Conservation (phyloP, 2,329 filamentous ascomycete genomes). For the Bipolaris sorokiniana region DNA sequence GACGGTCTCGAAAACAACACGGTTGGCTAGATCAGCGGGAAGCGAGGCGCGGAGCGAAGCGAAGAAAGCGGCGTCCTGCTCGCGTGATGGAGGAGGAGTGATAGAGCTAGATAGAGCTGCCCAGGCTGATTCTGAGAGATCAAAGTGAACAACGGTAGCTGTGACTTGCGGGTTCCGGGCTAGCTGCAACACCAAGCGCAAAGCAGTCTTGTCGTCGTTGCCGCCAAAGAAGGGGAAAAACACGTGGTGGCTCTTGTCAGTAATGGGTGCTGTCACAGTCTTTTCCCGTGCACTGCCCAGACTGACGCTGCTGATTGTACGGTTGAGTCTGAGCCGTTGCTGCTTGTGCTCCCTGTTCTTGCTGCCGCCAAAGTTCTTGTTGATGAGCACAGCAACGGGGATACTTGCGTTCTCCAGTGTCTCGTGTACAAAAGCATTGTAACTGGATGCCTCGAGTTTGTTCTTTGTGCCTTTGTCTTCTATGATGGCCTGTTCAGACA, state of each 20-base stretch:
- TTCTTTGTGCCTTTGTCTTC: constrained; percentile 58
- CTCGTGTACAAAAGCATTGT: constrained; percentile 75
- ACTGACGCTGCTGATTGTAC: constrained; percentile 42
- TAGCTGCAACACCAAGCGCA: constrained; percentile 83
- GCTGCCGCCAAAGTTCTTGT: constrained; percentile 68
- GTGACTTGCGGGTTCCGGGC: constrained; percentile 79
- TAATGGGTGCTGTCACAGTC: constrained; percentile 61
- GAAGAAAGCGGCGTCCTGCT: constrained; percentile 63
- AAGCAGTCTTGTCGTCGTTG: constrained; percentile 77
- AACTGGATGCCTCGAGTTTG: constrained; percentile 67
- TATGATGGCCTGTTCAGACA: constrained; percentile 67
- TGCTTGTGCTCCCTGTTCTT: constrained; percentile 41
- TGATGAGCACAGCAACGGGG: constrained; percentile 79
- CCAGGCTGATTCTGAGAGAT: constrained; percentile 36
- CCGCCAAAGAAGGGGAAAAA: constrained; percentile 89
- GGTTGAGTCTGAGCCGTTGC: constrained; percentile 23
- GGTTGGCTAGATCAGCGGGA: constrained; percentile 55
- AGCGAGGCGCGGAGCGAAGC: constrained; percentile 63
- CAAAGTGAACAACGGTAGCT: constrained; percentile 73
- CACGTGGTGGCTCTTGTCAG: constrained; percentile 77
- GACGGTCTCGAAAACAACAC: constrained; percentile 65
- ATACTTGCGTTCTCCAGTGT: constrained; percentile 68
- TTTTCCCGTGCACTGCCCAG: constrained; percentile 65
- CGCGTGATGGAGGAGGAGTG: constrained; percentile 27
- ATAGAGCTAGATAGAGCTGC: constrained; percentile 11